Evolutionary conservation across 352 stramenopile genomes (phyloP).

Genomic region (Pythium biforme): DNA sequence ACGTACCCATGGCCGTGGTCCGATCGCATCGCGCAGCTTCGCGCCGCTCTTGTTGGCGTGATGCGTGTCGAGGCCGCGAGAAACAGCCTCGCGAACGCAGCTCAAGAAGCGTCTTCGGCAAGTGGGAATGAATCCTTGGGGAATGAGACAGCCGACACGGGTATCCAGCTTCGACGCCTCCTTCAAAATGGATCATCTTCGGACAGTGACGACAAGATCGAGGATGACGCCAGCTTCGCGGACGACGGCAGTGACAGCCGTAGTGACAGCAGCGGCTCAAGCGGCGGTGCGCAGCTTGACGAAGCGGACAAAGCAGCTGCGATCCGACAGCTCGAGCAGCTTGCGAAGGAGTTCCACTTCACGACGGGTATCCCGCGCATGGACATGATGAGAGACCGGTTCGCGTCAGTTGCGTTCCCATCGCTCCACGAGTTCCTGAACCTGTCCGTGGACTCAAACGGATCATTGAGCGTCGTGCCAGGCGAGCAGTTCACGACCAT

Average conservation of each 20-base stretch:
- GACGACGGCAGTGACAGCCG: background rate
- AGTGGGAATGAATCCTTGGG: background rate
- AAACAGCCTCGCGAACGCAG: conserved; percentile 1
- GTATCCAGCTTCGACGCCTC: no score
- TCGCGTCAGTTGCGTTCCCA: conserved; percentile 31
- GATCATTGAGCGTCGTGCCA: background rate
- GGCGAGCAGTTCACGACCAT: background rate
- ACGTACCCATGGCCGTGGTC: conserved; percentile 25
- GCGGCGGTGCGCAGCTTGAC: background rate
- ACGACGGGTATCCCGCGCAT: conserved; percentile 53
- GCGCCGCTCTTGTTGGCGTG: conserved; percentile 5
- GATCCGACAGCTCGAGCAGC: conserved; percentile 6
- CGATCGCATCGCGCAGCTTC: conserved; percentile 5
- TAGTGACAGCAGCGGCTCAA: background rate
- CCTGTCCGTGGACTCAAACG: background rate
- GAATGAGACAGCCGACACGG: background rate
- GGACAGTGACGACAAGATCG: background rate
- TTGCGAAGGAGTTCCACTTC: conserved; percentile 53
- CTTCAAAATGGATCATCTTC: no score
- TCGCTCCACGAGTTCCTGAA: conserved; percentile 32
- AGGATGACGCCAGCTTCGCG: background rate
- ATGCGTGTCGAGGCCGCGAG: conserved; percentile 5
- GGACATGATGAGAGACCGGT: conserved; percentile 26
- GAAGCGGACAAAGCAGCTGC: conserved; percentile 2
- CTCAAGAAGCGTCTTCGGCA: no score